These are phyloP conservation scores for Claviceps pazoutovae DNA, from an alignment of 2,329 filamentous ascomycete genomes.

Conservation along the genomic window DNA sequence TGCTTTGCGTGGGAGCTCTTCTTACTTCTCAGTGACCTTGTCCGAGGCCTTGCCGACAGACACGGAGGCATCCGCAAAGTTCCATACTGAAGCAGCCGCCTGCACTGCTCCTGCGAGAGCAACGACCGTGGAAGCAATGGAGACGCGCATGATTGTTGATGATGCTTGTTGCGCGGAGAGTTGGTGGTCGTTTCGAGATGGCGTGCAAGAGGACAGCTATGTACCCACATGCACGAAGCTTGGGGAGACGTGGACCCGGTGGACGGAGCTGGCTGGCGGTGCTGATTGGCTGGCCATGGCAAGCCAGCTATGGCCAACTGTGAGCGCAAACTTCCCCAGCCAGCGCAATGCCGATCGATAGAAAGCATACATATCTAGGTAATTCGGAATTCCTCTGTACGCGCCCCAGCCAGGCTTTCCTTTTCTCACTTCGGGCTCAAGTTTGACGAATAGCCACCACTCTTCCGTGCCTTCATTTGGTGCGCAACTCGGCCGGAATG, in stretches of 20 bases:
- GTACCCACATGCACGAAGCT: background rate
- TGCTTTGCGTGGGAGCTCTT: conserved; percentile 4
- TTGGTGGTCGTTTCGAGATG: conserved; percentile 9
- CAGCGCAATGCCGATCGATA: no score
- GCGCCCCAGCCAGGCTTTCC: no score
- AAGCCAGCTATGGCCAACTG: background rate
- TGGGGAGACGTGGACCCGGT: background rate
- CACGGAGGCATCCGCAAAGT: conserved; percentile 59
- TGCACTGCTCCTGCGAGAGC: conserved; percentile 35
- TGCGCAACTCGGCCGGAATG: no score
- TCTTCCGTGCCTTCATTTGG: no score
- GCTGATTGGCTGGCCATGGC: background rate
- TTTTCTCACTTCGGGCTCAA: no score
- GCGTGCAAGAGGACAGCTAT: conserved; percentile 17
- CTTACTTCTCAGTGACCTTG: conserved; percentile 53
- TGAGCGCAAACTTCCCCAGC: background rate
- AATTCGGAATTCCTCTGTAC: no score
- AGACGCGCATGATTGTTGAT: conserved; percentile 22
- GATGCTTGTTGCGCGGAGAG: no score
- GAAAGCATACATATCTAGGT: no score
- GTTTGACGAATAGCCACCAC: no score
- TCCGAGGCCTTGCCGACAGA: conserved; percentile 53
- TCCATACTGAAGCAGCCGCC: conserved; percentile 50
- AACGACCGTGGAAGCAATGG: conserved; percentile 25
- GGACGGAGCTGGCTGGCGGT: conserved; percentile 8